Conservation (phyloP, 306 rosid species). For the Quercus dentata region DNA sequence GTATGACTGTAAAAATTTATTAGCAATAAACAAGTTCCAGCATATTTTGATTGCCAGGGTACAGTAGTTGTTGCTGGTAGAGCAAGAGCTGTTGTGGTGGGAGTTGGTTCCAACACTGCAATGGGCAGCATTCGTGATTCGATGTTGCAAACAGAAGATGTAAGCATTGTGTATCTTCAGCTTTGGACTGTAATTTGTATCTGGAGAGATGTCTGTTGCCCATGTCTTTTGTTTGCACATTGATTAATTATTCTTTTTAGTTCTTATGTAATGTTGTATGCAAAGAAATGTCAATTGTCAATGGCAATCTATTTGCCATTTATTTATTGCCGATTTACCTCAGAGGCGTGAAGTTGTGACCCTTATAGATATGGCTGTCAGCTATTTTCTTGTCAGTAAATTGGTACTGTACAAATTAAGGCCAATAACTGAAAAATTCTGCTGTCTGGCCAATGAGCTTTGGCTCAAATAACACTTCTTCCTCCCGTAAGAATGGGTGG, state of each 20-base stretch:
- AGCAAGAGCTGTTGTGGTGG: constrained; percentile 91
- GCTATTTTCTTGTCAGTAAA: not conserved
- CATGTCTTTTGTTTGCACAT: not conserved
- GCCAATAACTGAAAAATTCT: not conserved
- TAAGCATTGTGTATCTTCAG: constrained; percentile 38
- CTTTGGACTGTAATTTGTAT: not conserved
- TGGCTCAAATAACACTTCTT: too few relatives aligned
- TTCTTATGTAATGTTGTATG: not conserved
- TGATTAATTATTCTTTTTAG: not conserved
- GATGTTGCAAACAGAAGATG: constrained; percentile 91
- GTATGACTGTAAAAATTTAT: not conserved
- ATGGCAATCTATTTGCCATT: not conserved
- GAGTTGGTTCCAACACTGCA: constrained; percentile 92
- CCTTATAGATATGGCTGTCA: not conserved
- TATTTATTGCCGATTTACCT: not conserved
- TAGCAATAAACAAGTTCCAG: not conserved
- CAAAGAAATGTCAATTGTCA: not conserved
- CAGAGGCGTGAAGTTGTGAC: not conserved
- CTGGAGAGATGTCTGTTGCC: constrained; percentile 13
- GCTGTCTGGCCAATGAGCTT: too few relatives aligned
- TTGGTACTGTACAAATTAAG: not conserved
- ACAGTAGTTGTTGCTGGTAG: constrained; percentile 97
- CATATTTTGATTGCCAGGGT: constrained; percentile 63
- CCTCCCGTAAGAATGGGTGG: too few relatives aligned
- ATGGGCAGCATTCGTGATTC: constrained; percentile 96